Evolutionary conservation across 148 eudicot genomes (phyloP).

Genomic region (Heliamphora exappendiculata): DNA sequence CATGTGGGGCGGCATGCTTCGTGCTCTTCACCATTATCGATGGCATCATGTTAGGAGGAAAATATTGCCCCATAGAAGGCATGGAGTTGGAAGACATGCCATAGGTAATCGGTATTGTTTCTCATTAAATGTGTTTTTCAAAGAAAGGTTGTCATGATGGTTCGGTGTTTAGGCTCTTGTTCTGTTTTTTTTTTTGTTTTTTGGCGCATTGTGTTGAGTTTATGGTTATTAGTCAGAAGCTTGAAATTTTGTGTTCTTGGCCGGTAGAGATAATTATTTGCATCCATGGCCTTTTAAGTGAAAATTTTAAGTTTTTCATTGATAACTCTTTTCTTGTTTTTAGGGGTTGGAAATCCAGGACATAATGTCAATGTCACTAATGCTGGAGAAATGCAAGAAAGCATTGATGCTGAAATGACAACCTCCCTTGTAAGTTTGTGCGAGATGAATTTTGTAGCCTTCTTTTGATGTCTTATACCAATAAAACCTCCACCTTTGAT

Average conservation of each 20-base stretch:
- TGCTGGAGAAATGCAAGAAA: conserved; percentile 13
- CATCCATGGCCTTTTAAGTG: background rate
- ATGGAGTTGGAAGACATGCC: conserved; percentile 9
- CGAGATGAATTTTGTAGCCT: background rate
- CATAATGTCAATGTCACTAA: background rate
- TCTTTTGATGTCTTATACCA: background rate
- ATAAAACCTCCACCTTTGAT: background rate
- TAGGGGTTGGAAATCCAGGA: conserved; percentile 19
- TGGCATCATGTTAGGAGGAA: conserved; percentile 55
- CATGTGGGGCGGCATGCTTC: conserved; percentile 52
- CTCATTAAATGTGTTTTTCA: background rate
- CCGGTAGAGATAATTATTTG: background rate
- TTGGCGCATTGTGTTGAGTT: background rate
- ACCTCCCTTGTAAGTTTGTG: conserved; percentile 16
- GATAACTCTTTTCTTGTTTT: background rate
- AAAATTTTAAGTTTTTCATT: background rate
- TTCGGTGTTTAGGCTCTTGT: too few relatives aligned
- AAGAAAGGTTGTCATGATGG: background rate
- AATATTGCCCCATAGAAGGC: conserved; percentile 38
- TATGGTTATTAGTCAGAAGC: background rate
- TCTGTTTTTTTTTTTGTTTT: background rate
- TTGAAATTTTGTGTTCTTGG: background rate
- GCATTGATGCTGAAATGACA: background rate
- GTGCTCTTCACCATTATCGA: conserved; percentile 47
- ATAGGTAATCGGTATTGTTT: conserved; percentile 18